phyloP scores from a whole-genome alignment of 192 early-diverging fungal genomes.

The Spizellomyces punctatus region DNA sequence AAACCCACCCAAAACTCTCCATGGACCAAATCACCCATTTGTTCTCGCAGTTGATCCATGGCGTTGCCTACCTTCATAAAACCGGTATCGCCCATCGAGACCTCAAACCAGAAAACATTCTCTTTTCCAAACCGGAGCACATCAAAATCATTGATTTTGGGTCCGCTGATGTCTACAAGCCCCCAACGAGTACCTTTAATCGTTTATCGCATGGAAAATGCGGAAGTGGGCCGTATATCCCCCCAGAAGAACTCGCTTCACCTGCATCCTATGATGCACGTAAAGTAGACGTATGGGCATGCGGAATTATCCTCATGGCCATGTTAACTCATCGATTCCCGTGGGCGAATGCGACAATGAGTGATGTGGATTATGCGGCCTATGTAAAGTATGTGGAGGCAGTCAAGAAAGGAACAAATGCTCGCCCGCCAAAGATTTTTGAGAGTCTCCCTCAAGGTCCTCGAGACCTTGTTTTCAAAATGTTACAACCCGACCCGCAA shows the following conservation, averaged over 20 bases:
- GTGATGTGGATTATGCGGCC: slow-evolving; percentile 39
- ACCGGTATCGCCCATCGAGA: slow-evolving; percentile 88
- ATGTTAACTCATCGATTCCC: slow-evolving; percentile 53
- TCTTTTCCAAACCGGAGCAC: slow-evolving; percentile 66
- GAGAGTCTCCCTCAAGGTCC: slow-evolving; percentile 8
- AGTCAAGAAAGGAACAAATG: neutral
- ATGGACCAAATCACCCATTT: no score
- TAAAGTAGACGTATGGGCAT: slow-evolving; percentile 88
- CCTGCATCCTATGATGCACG: slow-evolving; percentile 74
- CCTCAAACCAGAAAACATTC: slow-evolving; percentile 72
- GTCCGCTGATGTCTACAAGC: slow-evolving; percentile 84
- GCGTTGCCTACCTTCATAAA: slow-evolving; percentile 82
- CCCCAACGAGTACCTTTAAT: slow-evolving; percentile 63
- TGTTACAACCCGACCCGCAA: slow-evolving; percentile 24
- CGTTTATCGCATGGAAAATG: slow-evolving; percentile 4
- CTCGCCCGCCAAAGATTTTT: neutral
- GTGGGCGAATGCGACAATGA: slow-evolving; percentile 40
- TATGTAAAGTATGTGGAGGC: slow-evolving; percentile 7
- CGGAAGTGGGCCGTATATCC: slow-evolving; percentile 76
- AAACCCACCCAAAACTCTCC: slow-evolving; percentile 40
- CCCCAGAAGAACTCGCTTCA: slow-evolving; percentile 77
- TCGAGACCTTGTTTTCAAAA: neutral
- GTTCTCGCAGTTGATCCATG: slow-evolving; percentile 86
- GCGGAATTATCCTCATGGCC: slow-evolving; percentile 50
- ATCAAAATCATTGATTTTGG: slow-evolving; percentile 98